Evolutionary conservation across 2,329 filamentous ascomycete genomes (phyloP).

Genomic region (Colletotrichum spaethianum): DNA sequence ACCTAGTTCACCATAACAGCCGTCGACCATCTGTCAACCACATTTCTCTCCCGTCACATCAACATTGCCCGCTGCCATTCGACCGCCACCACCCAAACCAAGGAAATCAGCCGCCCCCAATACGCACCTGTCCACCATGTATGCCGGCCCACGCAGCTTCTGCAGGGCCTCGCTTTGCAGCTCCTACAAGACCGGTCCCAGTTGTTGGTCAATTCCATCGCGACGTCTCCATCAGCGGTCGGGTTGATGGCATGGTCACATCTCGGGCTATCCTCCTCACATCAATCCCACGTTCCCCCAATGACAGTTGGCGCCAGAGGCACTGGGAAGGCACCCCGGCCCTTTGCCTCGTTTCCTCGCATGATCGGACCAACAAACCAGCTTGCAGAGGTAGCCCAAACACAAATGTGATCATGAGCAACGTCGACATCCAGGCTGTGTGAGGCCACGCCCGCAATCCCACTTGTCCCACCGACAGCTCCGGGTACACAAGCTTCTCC

Average conservation of each 20-base stretch:
- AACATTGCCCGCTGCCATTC: conserved; percentile 29
- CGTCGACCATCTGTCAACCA: conserved; percentile 27
- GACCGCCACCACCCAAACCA: conserved; percentile 19
- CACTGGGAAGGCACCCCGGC: background rate
- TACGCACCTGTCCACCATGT: conserved; percentile 26
- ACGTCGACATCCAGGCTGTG: background rate
- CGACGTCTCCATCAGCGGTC: conserved; percentile 23
- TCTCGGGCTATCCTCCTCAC: background rate
- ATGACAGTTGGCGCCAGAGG: background rate
- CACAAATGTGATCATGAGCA: conserved; percentile 15
- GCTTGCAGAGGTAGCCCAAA: background rate
- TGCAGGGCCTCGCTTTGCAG: conserved; percentile 28
- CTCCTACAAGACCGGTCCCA: conserved; percentile 10
- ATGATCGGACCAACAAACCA: conserved; percentile 14
- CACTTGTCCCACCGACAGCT: conserved; percentile 4
- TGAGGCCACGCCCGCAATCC: background rate
- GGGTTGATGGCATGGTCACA: conserved; percentile 2
- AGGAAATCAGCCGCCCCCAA: conserved; percentile 30
- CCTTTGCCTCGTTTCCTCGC: conserved; percentile 8
- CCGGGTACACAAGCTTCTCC: conserved; percentile 25
- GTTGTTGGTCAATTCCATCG: conserved; percentile 34
- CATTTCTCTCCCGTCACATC: conserved; percentile 29
- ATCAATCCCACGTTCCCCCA: conserved; percentile 21
- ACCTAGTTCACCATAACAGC: background rate
- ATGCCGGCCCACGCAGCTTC: conserved; percentile 24